Evolutionary conservation across 2,329 filamentous ascomycete species (phyloP).

Genomic region (Dichotomopilus funicola): DNA sequence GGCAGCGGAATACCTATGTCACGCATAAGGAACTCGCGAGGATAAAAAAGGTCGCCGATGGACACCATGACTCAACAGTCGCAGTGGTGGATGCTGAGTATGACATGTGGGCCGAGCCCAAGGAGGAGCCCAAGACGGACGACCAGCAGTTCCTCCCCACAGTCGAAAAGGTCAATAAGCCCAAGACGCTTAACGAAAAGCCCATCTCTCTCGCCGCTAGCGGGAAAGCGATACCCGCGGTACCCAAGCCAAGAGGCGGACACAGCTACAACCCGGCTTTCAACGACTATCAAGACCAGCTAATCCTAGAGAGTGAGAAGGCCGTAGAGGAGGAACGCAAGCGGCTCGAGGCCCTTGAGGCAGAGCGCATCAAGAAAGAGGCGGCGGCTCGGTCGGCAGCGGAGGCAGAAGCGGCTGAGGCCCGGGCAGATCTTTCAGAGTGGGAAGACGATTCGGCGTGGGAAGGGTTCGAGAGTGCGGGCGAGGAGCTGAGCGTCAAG

Average conservation of each 20-base stretch:
- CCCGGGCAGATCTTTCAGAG: constrained; percentile 56
- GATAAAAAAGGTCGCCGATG: constrained; percentile 72
- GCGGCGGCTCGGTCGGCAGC: constrained; percentile 64
- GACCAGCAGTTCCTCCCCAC: constrained; percentile 56
- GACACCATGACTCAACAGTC: constrained; percentile 51
- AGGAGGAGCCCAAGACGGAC: constrained; percentile 29
- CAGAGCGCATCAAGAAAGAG: constrained; percentile 61
- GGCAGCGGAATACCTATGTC: constrained; percentile 70
- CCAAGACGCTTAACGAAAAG: constrained; percentile 66
- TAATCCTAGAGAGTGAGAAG: constrained; percentile 68
- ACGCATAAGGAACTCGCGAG: constrained; percentile 77
- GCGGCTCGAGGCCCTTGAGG: constrained; percentile 60
- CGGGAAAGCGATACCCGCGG: constrained; percentile 72
- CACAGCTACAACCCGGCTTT: constrained; percentile 92
- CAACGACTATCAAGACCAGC: constrained; percentile 72
- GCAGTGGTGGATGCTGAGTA: constrained; percentile 58
- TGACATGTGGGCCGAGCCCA: constrained; percentile 65
- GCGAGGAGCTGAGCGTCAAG: constrained; percentile 57
- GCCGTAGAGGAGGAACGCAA: constrained; percentile 73
- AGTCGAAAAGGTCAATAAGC: constrained; percentile 60
- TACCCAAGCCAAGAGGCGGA: constrained; percentile 71
- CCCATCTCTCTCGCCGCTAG: constrained; percentile 77
- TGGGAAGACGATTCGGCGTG: constrained; percentile 88
- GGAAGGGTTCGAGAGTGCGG: constrained; percentile 82
- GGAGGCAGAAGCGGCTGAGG: constrained; percentile 66